A percentile compares a stretch with the other conserved stretches of the same genome.
phyloP scores from a whole-genome alignment of 352 stramenopile species.

The Pythium coloratum region DNA sequence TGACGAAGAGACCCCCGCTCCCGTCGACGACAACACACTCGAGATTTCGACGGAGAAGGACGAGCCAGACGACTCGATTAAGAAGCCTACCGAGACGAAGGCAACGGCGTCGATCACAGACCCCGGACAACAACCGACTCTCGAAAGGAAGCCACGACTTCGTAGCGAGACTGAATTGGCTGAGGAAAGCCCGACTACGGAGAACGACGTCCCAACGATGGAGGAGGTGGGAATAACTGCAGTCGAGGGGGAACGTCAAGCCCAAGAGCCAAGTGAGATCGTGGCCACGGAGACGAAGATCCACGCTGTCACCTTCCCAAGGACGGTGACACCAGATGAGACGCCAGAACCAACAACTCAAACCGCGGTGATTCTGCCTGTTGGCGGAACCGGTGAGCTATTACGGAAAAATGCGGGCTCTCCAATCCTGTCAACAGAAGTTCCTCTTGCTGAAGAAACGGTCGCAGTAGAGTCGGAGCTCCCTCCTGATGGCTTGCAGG shows the following conservation, averaged over 20 bases:
- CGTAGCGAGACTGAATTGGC: background rate
- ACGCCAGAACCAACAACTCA: background rate
- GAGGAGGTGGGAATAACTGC: background rate
- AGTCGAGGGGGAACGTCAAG: background rate
- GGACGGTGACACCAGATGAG: background rate
- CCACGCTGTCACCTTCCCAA: background rate
- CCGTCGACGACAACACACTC: background rate
- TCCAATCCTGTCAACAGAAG: background rate
- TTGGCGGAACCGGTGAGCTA: background rate
- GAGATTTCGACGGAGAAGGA: background rate
- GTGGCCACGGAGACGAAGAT: background rate
- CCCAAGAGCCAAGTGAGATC: background rate
- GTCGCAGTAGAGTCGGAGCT: background rate
- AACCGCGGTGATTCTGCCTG: background rate
- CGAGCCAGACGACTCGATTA: background rate
- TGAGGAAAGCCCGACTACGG: background rate
- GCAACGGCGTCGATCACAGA: background rate
- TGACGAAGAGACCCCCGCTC: background rate
- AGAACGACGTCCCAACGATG: background rate
- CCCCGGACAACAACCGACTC: background rate
- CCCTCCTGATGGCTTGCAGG: background rate
- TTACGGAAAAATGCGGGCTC: background rate
- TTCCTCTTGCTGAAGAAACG: background rate
- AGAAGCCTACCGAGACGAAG: background rate
- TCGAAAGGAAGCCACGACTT: slow-evolving; percentile 4